Evolutionary conservation across 1,284 basidiomycete species (phyloP).

Genomic region (Moesziomyces parantarcticus): DNA sequence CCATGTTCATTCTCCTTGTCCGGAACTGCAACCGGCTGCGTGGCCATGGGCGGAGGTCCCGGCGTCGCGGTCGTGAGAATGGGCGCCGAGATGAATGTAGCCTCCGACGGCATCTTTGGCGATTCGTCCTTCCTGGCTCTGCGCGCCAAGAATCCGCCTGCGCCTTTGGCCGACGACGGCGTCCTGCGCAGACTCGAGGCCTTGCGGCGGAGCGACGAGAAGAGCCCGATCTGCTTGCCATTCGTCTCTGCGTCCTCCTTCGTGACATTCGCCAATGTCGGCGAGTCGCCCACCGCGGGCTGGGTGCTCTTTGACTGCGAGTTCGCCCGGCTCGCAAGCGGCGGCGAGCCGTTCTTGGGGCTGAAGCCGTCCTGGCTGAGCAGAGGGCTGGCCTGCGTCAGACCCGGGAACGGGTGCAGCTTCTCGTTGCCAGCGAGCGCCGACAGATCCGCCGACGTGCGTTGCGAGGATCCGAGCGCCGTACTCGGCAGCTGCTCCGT

Average conservation of each 20-base stretch:
- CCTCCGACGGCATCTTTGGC: conserved; percentile 26
- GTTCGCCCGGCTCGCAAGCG: not conserved
- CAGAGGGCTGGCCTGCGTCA: conserved; percentile 26
- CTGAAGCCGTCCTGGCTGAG: conserved; percentile 27
- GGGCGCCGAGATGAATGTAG: conserved; percentile 41
- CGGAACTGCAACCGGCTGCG: conserved; percentile 15
- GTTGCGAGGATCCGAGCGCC: conserved; percentile 15
- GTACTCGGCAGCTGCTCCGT: conserved; percentile 19
- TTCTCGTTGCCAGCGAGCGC: conserved; percentile 43
- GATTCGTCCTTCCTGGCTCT: conserved; percentile 25
- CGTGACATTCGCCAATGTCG: not conserved
- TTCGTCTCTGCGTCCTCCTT: conserved; percentile 13
- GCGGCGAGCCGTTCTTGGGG: conserved; percentile 15
- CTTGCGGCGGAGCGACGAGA: conserved; percentile 52
- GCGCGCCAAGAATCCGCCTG: conserved; percentile 29
- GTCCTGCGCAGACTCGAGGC: conserved; percentile 39
- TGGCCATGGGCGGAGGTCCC: conserved; percentile 13
- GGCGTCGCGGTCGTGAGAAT: conserved; percentile 23
- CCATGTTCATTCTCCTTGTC: conserved; percentile 5
- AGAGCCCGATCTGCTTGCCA: conserved; percentile 42
- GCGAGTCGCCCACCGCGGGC: conserved; percentile 3
- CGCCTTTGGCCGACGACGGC: conserved; percentile 28
- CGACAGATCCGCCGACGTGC: conserved; percentile 26
- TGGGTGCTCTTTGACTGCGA: not conserved
- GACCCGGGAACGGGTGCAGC: conserved; percentile 53